phyloP scores from a whole-genome alignment of 139 green algal species.

The Micractinium conductrix region DNA sequence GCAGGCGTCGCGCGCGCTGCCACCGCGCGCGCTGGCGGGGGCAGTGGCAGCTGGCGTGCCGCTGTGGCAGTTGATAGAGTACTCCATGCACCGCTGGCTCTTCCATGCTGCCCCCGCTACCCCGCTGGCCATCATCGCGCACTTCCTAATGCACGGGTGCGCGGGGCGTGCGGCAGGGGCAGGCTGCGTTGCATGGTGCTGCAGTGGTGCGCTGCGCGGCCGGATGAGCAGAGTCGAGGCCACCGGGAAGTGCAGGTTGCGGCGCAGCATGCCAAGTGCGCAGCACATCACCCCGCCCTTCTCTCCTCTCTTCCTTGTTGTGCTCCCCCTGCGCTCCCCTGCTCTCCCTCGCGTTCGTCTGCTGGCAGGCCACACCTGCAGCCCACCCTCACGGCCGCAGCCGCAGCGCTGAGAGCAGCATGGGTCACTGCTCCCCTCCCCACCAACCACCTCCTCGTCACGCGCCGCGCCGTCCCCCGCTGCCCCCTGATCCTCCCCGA shows the following conservation, averaged over 20 bases:
- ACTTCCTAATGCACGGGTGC: constrained; percentile 95
- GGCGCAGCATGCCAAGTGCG: no score
- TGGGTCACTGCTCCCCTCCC: no score
- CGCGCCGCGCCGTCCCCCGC: no score
- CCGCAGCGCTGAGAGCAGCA: no score
- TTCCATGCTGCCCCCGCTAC: constrained; percentile 78
- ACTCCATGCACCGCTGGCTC: constrained; percentile 90
- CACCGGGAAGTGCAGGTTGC: no score
- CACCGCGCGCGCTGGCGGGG: neutral
- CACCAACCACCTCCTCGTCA: no score
- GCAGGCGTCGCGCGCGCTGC: neutral
- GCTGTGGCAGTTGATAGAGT: constrained; percentile 91
- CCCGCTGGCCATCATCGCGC: constrained; percentile 72
- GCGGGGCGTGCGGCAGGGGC: neutral
- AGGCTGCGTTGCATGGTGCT: neutral
- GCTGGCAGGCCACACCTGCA: no score
- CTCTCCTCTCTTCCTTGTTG: neutral
- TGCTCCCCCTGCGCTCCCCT: neutral
- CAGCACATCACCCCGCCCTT: neutral
- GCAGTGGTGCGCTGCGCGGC: neutral
- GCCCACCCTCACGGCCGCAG: no score
- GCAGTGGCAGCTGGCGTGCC: constrained; percentile 63
- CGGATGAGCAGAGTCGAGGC: no score
- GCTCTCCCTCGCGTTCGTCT: no score
- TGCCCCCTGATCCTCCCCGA: no score